Evolutionary conservation across 2,329 filamentous ascomycete genomes (phyloP).

Genomic region (Didymella segeticola): DNA sequence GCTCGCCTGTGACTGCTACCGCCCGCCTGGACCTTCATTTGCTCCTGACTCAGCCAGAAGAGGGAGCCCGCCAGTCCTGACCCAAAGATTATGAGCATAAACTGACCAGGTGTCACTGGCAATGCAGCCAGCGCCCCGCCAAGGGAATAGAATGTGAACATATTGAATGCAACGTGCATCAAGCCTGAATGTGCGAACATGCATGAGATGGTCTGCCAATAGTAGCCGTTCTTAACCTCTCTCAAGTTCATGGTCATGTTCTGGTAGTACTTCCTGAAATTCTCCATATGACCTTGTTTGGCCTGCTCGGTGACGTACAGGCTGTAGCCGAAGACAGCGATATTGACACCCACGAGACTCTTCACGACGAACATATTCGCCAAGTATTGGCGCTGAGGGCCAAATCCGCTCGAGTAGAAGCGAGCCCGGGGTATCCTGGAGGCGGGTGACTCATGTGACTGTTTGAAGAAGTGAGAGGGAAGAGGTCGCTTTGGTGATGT

Average conservation of each 20-base stretch:
- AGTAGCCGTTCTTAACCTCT: slow-evolving; percentile 37
- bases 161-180: slow-evolving; percentile 51
- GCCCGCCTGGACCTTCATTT: slow-evolving; percentile 7
- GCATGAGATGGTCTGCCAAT: slow-evolving; percentile 49
- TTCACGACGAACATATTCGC: slow-evolving; percentile 35
- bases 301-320: slow-evolving; percentile 41
- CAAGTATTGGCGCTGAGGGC: not conserved
- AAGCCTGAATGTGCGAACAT: slow-evolving; percentile 49
- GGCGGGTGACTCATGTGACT: slow-evolving; percentile 7
- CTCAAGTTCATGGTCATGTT: slow-evolving; percentile 46
- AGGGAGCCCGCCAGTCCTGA: slow-evolving; percentile 36
- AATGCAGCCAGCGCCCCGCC: slow-evolving; percentile 41
- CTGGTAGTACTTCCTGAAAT: slow-evolving; percentile 25
- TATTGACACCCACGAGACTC: slow-evolving; percentile 50
- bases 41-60: slow-evolving; percentile 24
- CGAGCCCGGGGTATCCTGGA: slow-evolving; percentile 5
- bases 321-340: slow-evolving; percentile 49
- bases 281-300: slow-evolving; percentile 21
- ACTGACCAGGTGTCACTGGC: slow-evolving; percentile 37
- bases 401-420: slow-evolving; percentile 13
- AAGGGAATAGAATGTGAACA: slow-evolving; percentile 50
- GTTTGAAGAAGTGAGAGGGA: slow-evolving; percentile 29
- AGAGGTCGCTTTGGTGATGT: slow-evolving; percentile 16
- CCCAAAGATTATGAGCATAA: slow-evolving; percentile 40
- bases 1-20: slow-evolving; percentile 16